phyloP scores from a whole-genome alignment of 2,329 filamentous ascomycete genomes.

The Talaromyces sp. region DNA sequence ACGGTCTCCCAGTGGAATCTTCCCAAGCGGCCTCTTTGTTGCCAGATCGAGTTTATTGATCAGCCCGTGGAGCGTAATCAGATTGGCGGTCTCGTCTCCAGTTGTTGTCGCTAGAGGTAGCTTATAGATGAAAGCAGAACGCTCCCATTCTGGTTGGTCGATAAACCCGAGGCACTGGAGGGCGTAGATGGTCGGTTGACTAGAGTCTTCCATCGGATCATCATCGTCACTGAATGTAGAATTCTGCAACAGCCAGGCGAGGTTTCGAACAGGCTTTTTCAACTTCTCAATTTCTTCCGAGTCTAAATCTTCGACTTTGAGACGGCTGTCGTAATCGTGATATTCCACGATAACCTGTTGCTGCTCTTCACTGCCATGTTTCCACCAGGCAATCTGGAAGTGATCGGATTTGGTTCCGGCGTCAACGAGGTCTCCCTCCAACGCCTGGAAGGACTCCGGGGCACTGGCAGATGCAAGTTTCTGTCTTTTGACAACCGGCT shows the following conservation, averaged over 20 bases:
- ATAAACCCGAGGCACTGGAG: conserved; percentile 22
- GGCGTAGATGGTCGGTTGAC: conserved; percentile 23
- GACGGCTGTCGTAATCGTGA: conserved; percentile 19
- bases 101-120: conserved; percentile 10
- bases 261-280: conserved; percentile 20
- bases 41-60: conserved; percentile 1
- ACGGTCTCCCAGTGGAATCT: conserved; percentile 17
- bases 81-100: not conserved
- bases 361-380: conserved; percentile 2
- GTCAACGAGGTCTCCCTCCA: conserved; percentile 17
- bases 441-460: conserved; percentile 15
- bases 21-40: not conserved
- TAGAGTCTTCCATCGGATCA: not conserved
- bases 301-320: conserved; percentile 19
- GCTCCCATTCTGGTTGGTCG: conserved; percentile 19
- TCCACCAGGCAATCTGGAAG: conserved; percentile 19
- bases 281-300: conserved; percentile 18
- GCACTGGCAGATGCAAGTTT: conserved; percentile 16
- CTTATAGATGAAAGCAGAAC: conserved; percentile 20
- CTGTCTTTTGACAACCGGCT: conserved; percentile 19
- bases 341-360: conserved; percentile 20
- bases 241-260: conserved; percentile 24
- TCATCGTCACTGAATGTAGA: conserved; percentile 15
- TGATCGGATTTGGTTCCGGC: conserved; percentile 15
- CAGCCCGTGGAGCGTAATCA: conserved; percentile 13